These are phyloP conservation scores for Eucalyptus cloeziana DNA, from an alignment of 345 rosid genomes.

Conservation along the genomic window DNA sequence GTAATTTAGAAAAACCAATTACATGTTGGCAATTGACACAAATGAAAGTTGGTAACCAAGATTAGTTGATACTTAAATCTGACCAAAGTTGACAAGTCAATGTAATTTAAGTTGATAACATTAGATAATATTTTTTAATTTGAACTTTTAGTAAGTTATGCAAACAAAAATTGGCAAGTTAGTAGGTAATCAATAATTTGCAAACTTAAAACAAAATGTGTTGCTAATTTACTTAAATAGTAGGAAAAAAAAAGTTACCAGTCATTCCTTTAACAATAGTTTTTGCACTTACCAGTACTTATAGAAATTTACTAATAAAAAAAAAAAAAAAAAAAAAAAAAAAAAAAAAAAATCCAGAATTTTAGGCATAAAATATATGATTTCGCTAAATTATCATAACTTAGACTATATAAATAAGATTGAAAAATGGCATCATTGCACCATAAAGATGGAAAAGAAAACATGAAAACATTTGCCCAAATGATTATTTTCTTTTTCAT, in stretches of 20 bases:
- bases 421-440: neutral
- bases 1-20: neutral
- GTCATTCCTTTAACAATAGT: neutral
- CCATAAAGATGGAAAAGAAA: neutral
- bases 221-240: neutral
- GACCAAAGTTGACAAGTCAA: neutral
- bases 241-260: neutral
- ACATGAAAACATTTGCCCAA: neutral
- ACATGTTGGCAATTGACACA: no score
- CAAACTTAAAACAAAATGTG: neutral
- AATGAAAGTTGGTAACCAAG: neutral
- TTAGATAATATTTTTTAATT: no score
- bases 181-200: neutral
- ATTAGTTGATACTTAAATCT: neutral
- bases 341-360: neutral
- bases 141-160: neutral
- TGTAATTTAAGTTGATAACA: neutral
- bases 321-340: no score
- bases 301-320: neutral
- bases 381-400: neutral
- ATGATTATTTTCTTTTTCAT: neutral
- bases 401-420: no score
- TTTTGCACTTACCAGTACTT: neutral
- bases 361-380: neutral
- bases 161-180: neutral